phyloP scores from a whole-genome alignment of 495 filamentous ascomycete species.

The Aspergillus haitiensis region DNA sequence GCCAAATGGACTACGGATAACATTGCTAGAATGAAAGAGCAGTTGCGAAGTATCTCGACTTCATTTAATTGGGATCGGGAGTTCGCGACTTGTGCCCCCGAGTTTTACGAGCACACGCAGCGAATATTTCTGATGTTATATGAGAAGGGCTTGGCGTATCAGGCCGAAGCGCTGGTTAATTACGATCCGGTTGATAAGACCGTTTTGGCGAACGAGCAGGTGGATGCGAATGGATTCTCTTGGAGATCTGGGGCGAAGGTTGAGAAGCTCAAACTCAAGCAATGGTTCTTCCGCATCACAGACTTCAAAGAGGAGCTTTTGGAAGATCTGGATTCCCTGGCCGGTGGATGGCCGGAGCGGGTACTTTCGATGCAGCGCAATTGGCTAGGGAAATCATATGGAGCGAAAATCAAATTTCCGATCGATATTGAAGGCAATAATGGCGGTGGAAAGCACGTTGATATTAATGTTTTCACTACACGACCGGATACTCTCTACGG shows the following conservation, averaged over 20 bases:
- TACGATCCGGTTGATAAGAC: conserved; percentile 89
- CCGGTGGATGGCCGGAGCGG: conserved; percentile 72
- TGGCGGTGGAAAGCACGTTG: conserved; percentile 23
- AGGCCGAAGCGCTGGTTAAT: conserved; percentile 77
- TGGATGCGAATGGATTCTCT: conserved; percentile 77
- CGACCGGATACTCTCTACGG: conserved; percentile 81
- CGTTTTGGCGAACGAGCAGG: conserved; percentile 88
- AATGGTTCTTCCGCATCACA: conserved; percentile 89
- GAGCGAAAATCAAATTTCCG: conserved; percentile 70
- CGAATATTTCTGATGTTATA: conserved; percentile 75
- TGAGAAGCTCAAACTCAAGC: conserved; percentile 74
- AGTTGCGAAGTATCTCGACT: conserved; percentile 72
- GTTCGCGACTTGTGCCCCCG: conserved; percentile 76
- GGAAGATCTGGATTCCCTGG: conserved; percentile 66
- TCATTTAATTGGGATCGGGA: conserved; percentile 83
- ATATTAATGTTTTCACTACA: conserved; percentile 79
- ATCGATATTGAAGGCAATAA: conserved; percentile 40
- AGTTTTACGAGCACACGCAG: conserved; percentile 88
- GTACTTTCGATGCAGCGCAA: conserved; percentile 83
- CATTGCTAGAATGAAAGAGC: conserved; percentile 80
- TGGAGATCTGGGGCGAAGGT: conserved; percentile 89
- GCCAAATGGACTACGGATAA: conserved; percentile 76
- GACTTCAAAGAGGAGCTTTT: conserved; percentile 73
- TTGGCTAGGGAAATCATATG: conserved; percentile 79
- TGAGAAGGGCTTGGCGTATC: conserved; percentile 72